A percentile compares a stretch with the other conserved stretches of the same genome.
Evolutionary conservation across 179 eudicot species (phyloP).

Genomic region (Pouteria campechiana): DNA sequence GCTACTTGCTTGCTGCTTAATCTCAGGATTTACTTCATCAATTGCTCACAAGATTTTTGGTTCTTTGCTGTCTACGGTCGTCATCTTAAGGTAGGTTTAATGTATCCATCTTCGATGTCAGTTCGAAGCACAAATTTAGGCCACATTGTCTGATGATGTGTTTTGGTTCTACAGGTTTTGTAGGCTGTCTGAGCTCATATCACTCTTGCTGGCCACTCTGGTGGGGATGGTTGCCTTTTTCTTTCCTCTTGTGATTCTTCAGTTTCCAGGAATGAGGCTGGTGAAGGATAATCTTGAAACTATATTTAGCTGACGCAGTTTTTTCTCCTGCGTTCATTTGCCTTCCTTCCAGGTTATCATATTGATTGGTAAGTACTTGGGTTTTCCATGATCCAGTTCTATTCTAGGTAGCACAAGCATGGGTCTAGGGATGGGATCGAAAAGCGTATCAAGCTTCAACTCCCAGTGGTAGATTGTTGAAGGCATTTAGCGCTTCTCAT

Average conservation of each 20-base stretch:
- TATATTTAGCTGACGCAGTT: too few species aligned
- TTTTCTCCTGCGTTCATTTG: too few species aligned
- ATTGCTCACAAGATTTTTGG: neutral
- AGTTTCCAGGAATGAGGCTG: neutral
- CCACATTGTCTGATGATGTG: neutral
- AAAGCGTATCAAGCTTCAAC: too few species aligned
- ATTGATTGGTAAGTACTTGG: too few species aligned
- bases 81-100: neutral
- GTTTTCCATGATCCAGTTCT: too few species aligned
- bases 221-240: slow-evolving; percentile 8
- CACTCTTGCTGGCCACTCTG: neutral
- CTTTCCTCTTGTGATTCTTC: slow-evolving; percentile 1
- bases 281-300: neutral
- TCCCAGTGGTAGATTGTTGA: too few species aligned
- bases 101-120: too few species aligned
- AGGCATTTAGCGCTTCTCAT: too few species aligned
- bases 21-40: slow-evolving; percentile 1
- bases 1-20: neutral
- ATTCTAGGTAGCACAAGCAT: too few species aligned
- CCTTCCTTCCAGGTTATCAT: too few species aligned
- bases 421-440: too few species aligned
- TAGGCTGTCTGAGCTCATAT: slow-evolving; percentile 1
- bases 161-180: neutral
- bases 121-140: neutral
- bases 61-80: neutral